Evolutionary conservation across 2,329 filamentous ascomycete genomes (phyloP), one percentile per base, ranked within the genome.

Genomic region (Ophiocordyceps sinensis): DNA sequence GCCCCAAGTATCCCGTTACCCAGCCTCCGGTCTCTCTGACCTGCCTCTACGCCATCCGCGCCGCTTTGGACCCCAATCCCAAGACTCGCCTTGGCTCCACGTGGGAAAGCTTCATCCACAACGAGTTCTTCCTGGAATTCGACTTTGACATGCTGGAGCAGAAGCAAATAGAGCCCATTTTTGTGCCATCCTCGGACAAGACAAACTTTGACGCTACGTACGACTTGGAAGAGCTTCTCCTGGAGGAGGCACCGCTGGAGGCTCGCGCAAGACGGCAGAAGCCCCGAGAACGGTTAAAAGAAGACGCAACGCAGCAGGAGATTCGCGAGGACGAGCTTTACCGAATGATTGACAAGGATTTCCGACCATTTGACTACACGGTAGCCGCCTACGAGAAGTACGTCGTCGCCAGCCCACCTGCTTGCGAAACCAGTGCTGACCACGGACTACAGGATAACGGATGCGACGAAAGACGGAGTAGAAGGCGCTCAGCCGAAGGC

Each of bases 201-300:
- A 96, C 91, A 4, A 98, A 98, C 59, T 98, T 98, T 50, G 91
- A 98, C 61, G 91, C 91, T 5, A 98, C 91, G 1, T 96, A 98
- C 57, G 91, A 98, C 60, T 66, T 98, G 39, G 91, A 98, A 57
- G 91, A 98, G 59, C 62, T 98, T 17, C 65, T 98, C 2, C 63
- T 98, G 36, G 91, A 98, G 61, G 91, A 98, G 58, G 91, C 91
- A 12, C 91, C 91, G 1, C 66, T 98, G 5, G 91, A 98, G 61
- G 91, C 91, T 42, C 74, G 91, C 53, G 87, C 91, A 39, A 76
- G 91, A 50, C 79, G 89, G 55, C 91, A 96, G 60, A 95, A 96
- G 61, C 91, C 91, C 2, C 75, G 91, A 47, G 88, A 94, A 49
- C 81, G 85, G 49, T 67, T 98, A 56, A 89, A 91, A 61, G 86